phyloP scores from a whole-genome alignment of 2,329 filamentous ascomycete species.

The Penicillium expansum region DNA sequence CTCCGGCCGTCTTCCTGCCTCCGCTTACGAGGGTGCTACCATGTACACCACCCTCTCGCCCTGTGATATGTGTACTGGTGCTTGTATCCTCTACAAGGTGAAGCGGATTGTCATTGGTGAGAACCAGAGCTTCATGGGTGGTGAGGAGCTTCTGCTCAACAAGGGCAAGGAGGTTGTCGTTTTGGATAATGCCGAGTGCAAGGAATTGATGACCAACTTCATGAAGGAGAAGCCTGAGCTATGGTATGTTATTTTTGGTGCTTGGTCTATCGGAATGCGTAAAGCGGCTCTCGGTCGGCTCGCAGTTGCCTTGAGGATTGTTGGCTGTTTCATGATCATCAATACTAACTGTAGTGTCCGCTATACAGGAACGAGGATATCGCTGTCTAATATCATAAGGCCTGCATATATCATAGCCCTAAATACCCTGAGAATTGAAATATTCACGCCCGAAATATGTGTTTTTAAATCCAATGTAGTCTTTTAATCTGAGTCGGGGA shows the following conservation, averaged over 20 bases:
- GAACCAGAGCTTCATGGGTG: constrained; percentile 71
- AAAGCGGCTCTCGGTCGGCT: neutral
- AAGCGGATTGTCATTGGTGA: constrained; percentile 73
- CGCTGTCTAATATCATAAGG: constrained; percentile 42
- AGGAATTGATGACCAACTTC: constrained; percentile 68
- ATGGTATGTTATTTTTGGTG: constrained; percentile 53
- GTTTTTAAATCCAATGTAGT: constrained; percentile 10
- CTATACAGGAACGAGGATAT: constrained; percentile 58
- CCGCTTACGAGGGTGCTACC: constrained; percentile 67
- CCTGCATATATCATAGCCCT: constrained; percentile 11
- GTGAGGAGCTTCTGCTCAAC: constrained; percentile 66
- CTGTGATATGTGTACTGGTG: constrained; percentile 79
- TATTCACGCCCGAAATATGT: constrained; percentile 3
- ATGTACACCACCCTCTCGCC: constrained; percentile 81
- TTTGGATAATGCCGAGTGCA: constrained; percentile 63
- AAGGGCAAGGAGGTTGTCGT: constrained; percentile 73
- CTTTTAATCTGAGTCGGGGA: constrained; percentile 7
- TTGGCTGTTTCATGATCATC: constrained; percentile 5
- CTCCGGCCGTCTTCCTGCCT: constrained; percentile 68
- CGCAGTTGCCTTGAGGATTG: neutral
- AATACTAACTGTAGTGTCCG: constrained; percentile 14
- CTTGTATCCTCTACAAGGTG: constrained; percentile 73
- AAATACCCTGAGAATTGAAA: constrained; percentile 3
- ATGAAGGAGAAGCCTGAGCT: constrained; percentile 69
- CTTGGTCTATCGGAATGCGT: neutral